Evolutionary conservation across 305 asterid species (phyloP).

Genomic region (Nicotiana rustica): DNA sequence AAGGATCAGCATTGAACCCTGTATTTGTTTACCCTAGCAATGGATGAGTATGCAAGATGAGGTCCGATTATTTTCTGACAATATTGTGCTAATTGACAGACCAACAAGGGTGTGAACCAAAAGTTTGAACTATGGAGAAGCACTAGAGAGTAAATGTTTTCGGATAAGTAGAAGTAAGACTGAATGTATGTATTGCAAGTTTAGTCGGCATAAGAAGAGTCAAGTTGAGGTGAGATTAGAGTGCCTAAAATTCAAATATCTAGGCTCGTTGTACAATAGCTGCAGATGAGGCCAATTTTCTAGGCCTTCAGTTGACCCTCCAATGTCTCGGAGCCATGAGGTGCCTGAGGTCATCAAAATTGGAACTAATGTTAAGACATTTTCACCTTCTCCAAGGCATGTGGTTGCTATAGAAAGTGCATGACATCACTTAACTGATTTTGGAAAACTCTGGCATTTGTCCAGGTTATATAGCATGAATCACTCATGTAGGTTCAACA

Average conservation of each 20-base stretch:
- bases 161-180: too few species aligned
- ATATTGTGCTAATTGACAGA: too few species aligned
- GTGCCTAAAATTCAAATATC: too few species aligned
- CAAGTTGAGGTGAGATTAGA: too few species aligned
- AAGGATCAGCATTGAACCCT: neutral
- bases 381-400: slow-evolving; percentile 30
- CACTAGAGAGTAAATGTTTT: too few species aligned
- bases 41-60: neutral
- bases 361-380: slow-evolving; percentile 37
- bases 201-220: too few species aligned
- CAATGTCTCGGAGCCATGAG: neutral
- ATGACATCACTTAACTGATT: slow-evolving; percentile 35
- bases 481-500: neutral
- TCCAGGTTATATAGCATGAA: slow-evolving; percentile 34
- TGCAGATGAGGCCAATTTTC: neutral
- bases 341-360: neutral
- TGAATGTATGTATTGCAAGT: too few species aligned
- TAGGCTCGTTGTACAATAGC: neutral
- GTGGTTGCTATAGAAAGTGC: slow-evolving; percentile 33
- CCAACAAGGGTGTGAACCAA: too few species aligned
- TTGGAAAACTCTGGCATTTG: slow-evolving; percentile 37
- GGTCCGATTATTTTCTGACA: too few species aligned
- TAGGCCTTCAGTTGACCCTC: slow-evolving; percentile 16
- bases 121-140: too few species aligned
- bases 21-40: neutral